Evolutionary conservation across 108 stramenopile species (phyloP), one percentile per base, ranked within the genome.

Genomic region (Fragilaria crotonensis): DNA sequence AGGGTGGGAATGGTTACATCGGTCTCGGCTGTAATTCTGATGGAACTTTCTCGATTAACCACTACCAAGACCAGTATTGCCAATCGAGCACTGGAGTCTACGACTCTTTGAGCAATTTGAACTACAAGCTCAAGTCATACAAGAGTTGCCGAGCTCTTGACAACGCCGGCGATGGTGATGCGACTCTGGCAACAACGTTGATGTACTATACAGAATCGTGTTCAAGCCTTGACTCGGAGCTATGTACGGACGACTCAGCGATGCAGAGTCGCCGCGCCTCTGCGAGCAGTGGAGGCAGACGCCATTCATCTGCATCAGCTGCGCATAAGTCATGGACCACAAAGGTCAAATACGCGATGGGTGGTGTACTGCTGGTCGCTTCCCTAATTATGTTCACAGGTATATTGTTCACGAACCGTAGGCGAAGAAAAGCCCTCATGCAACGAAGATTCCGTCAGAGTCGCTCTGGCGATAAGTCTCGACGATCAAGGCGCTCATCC

Each of bases 361-460:
- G 85, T 28, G 81, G 83, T 30, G 53, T 86, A 7, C 73, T 87
- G 57, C 59, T 92, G 33, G 59, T 87, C 5, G 85, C 83, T 2
- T 81, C 80, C 46, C 59, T 92, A 27, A 82, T 92, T 64, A 88
- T 92, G 87, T 92, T 92, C 65, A 79, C 87, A 19, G 90, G 90
- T 29, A 92, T 92, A 31, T 63, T 92, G 25, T 88, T 92, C 51
- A 92, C 87, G 21, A 92, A 92, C 64, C 70, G 90, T 54, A 69
- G 86, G 60, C 63, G 84, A 66, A 68, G 90, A n/a, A 70, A 86
- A 46, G 90, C 90, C 32, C 81, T 88, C 69, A 88, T 92, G 87
- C 82, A 87, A 58, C 76, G 90, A 41, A 87, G 85, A 66, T 78
- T 85, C 55, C 65, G 89, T 28, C 85, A 87, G 36, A 14, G 11